phyloP scores from a whole-genome alignment of 352 stramenopile species.

The Globisporangium okanoganense region DNA sequence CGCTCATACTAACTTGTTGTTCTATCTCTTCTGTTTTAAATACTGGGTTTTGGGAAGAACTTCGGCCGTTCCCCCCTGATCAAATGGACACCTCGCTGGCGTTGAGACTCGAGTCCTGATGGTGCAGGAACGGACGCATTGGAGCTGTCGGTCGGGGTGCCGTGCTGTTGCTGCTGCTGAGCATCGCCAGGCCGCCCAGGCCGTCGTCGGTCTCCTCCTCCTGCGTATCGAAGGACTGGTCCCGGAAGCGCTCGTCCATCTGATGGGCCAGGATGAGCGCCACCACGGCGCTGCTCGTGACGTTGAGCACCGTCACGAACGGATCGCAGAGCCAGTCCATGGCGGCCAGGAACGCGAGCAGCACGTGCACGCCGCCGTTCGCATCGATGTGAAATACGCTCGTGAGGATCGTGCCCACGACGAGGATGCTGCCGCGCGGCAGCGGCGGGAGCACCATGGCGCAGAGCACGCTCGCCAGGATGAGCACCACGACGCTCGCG shows the following conservation, averaged over 20 bases:
- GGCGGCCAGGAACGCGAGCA: constrained; percentile 37
- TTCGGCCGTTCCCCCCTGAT: neutral
- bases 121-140: neutral
- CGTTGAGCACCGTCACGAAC: constrained; percentile 47
- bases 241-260: constrained; percentile 36
- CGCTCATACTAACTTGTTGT: neutral
- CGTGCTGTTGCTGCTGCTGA: neutral
- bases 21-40: constrained; percentile 3
- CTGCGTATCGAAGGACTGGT: constrained; percentile 24
- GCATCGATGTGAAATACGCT: constrained; percentile 37
- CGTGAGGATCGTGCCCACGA: constrained; percentile 38
- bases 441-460: constrained; percentile 37
- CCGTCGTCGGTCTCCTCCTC: constrained; percentile 30
- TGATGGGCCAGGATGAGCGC: constrained; percentile 44
- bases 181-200: constrained; percentile 1
- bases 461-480: constrained; percentile 36
- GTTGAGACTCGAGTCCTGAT: constrained; percentile 12
- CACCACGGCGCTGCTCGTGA: constrained; percentile 48
- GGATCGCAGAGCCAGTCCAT: constrained; percentile 61
- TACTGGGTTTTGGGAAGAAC: neutral
- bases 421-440: constrained; percentile 28
- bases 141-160: neutral
- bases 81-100: constrained; percentile 13
- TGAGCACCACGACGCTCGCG: constrained; percentile 24
- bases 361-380: constrained; percentile 17